Base-by-base conservation (phyloP, 345 rosid genomes). In the Dipteronia sinensis region DNA sequence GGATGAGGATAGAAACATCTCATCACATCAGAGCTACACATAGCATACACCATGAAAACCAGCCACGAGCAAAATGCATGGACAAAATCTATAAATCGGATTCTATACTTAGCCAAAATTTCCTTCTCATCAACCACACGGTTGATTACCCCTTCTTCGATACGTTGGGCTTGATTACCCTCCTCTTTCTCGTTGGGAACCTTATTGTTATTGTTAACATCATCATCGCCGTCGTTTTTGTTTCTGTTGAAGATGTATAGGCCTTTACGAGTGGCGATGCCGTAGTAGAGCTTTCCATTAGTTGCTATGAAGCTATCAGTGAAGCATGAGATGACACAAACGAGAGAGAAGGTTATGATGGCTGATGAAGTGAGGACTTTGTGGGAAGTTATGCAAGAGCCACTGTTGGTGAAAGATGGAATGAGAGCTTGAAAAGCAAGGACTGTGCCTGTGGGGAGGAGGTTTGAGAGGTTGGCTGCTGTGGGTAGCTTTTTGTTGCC, bases 361-460 rank as follows among this genome's bases (percentile, higher is more conserved):
- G 83, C 23, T 25, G 76, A 22, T 16, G 78, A 25, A 7, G 91
- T 81, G 17, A 88, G 86, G 87, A 73, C 76, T 73, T 77, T 77
- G 80, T 82, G 86, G 7, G 80, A 65, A 12, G 49, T 42, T 6
- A 34, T 29, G 65, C 90, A 90, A 0, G 46, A 44, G 22, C 92
- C 92, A 0, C 78, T 73, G 75, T 84, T 86, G 38, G 96, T 81
- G 83, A 88, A 87, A 1, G 85, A 59, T 6, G 93, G 92, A 12
- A 67, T 7, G 20, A 89, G 74, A 10, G 86, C 67, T 80, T 88
- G 83, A 79, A 84, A 88, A 3, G 83, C 72, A 34, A 88, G 90
- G 27, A 85, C 91, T 0, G 91, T 87, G 64, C 91, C 88, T 4
- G 92, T 88, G 10, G 92, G 93, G 5, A 87, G 76, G 22, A 90